A percentile compares a stretch with the other conserved stretches of the same genome.
Evolutionary conservation across 768 basidiomycete species (phyloP).

Genomic region (Calocera viscosa): DNA sequence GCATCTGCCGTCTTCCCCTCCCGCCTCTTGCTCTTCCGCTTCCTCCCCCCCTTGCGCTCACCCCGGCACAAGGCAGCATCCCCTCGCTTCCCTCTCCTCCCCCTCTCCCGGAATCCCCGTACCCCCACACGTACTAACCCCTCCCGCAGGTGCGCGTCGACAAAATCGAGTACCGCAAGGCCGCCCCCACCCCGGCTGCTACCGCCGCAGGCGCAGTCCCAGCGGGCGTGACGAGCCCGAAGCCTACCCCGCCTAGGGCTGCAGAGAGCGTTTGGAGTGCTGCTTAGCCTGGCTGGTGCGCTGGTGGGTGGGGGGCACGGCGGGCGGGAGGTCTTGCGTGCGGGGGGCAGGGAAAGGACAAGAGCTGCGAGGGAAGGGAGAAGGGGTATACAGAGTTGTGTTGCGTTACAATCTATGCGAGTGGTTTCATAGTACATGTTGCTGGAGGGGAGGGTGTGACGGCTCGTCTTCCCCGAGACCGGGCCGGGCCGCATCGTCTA

Average conservation of each 20-base stretch:
- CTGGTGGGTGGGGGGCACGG: neutral
- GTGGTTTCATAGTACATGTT: too few relatives aligned
- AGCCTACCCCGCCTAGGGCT: neutral
- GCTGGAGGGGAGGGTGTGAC: too few relatives aligned
- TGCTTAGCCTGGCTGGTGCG: neutral
- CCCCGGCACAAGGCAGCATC: too few relatives aligned
- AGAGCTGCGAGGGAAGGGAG: neutral
- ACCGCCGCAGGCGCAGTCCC: neutral
- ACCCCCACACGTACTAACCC: neutral
- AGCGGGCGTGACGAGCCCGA: neutral
- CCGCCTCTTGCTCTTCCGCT: too few relatives aligned
- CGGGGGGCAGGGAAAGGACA: neutral
- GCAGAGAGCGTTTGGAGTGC: conserved; percentile 7
- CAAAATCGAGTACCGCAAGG: conserved; percentile 42
- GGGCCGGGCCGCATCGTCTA: conserved; percentile 8
- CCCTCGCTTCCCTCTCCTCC: neutral
- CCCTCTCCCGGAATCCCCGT: neutral
- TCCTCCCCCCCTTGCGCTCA: conserved; percentile 13
- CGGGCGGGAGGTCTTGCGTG: neutral
- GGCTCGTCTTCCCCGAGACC: too few relatives aligned
- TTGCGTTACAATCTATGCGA: too few relatives aligned
- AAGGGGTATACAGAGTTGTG: too few relatives aligned
- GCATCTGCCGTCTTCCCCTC: too few relatives aligned
- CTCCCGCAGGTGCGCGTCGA: conserved; percentile 41
- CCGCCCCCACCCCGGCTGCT: conserved; percentile 48